Evolutionary conservation across 1,284 basidiomycete genomes (phyloP).

Genomic region (Rhodotorula sp.): DNA sequence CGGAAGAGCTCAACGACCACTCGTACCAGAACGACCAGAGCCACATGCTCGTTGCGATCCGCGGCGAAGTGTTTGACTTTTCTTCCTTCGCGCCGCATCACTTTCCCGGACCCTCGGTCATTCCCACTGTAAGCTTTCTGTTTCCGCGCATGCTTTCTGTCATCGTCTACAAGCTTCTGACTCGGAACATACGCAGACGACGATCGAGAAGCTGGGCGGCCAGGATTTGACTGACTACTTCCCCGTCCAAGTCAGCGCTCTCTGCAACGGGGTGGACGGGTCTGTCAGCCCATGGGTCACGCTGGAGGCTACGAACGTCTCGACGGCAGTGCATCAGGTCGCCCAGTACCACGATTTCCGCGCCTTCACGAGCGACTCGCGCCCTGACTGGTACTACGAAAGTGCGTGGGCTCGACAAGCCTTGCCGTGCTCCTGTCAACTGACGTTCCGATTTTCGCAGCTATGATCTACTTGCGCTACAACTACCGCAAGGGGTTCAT

Average conservation of each 20-base stretch:
- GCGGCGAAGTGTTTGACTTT: conserved; percentile 91
- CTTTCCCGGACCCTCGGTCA: conserved; percentile 33
- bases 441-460: conserved; percentile 10
- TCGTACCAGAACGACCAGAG: conserved; percentile 64
- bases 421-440: neutral
- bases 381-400: conserved; percentile 98
- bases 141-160: neutral
- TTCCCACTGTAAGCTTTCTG: conserved; percentile 19
- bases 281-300: conserved; percentile 80
- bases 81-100: conserved; percentile 45
- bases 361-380: conserved; percentile 75
- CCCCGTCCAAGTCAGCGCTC: conserved; percentile 94
- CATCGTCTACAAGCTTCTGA: neutral
- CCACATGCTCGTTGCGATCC: conserved; percentile 76
- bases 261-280: conserved; percentile 84
- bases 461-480: conserved; percentile 68
- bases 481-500: conserved; percentile 84
- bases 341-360: conserved; percentile 92
- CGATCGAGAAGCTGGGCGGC: conserved; percentile 81
- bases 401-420: conserved; percentile 13
- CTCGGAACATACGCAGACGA: conserved; percentile 53
- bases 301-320: conserved; percentile 74
- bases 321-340: conserved; percentile 67
- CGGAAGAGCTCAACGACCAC: conserved; percentile 71
- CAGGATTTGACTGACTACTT: conserved; percentile 74